Percentiles rank a stretch among this genome's conserved stretches.
phyloP scores from a whole-genome alignment of 2,329 filamentous ascomycete species.

The Cytospora chrysosperma region DNA sequence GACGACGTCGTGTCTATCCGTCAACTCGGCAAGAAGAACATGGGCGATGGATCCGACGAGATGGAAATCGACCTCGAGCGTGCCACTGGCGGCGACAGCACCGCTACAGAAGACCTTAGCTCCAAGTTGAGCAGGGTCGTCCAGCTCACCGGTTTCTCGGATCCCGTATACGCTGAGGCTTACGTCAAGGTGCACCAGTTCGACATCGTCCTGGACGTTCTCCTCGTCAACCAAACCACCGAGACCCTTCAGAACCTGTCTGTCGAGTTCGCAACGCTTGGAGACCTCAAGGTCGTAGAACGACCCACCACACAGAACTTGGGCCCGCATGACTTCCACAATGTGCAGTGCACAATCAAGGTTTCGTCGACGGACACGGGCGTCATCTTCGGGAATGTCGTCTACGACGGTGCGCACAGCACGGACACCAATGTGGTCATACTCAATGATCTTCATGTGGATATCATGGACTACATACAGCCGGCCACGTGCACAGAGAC shows the following conservation, averaged over 20 bases:
- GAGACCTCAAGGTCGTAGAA: slow-evolving; percentile 97
- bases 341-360: slow-evolving; percentile 98
- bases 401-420: slow-evolving; percentile 90
- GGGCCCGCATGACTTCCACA: slow-evolving; percentile 93
- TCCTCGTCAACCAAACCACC: slow-evolving; percentile 94
- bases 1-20: slow-evolving; percentile 93
- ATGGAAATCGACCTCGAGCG: slow-evolving; percentile 88
- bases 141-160: slow-evolving; percentile 96
- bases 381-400: slow-evolving; percentile 97
- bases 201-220: slow-evolving; percentile 93
- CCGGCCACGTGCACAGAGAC: slow-evolving; percentile 95
- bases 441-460: slow-evolving; percentile 94
- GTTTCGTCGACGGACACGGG: slow-evolving; percentile 97
- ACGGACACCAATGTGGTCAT: slow-evolving; percentile 97
- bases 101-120: slow-evolving; percentile 74
- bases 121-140: slow-evolving; percentile 96
- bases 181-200: slow-evolving; percentile 99
- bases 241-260: slow-evolving; percentile 96
- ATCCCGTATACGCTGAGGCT: slow-evolving; percentile 97
- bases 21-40: slow-evolving; percentile 89
- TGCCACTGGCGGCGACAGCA: slow-evolving; percentile 86
- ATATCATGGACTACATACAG: slow-evolving; percentile 99
- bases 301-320: slow-evolving; percentile 94
- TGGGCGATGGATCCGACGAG: slow-evolving; percentile 76
- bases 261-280: slow-evolving; percentile 96